A percentile compares a stretch with the other conserved stretches of the same genome.
Conservation (phyloP, 2,329 filamentous ascomycete species). For the Epichloe hybrida region DNA sequence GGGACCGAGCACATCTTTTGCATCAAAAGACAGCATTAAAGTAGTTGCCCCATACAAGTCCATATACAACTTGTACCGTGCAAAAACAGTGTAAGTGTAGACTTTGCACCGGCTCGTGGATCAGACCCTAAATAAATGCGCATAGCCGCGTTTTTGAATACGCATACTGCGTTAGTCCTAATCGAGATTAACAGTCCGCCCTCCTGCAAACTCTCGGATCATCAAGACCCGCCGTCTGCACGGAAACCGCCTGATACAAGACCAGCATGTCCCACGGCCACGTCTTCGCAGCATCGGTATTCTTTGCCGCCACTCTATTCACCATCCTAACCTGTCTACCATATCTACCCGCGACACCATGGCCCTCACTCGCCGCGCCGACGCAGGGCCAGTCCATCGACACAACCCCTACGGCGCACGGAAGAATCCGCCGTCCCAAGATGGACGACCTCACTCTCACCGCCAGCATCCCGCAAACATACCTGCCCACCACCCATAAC, state of each 20-base stretch:
- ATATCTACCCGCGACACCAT: neutral
- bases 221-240: no score
- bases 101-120: no score
- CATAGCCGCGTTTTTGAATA: no score
- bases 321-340: neutral
- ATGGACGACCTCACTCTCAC: slow-evolving; percentile 16
- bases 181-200: no score
- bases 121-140: no score
- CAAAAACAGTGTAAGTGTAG: no score
- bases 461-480: slow-evolving; percentile 16
- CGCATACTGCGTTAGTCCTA: no score
- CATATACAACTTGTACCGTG: no score
- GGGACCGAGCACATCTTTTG: no score
- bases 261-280: neutral
- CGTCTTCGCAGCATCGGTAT: neutral
- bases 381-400: neutral
- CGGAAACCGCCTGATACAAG: neutral
- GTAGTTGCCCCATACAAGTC: no score
- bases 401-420: neutral
- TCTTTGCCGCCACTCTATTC: neutral
- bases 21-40: no score
- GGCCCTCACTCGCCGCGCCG: neutral
- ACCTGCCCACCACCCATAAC: slow-evolving; percentile 21
- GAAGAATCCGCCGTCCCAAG: neutral
- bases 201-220: no score